Evolutionary conservation across 2,329 filamentous ascomycete species (phyloP), one percentile per base, ranked within the genome.

Genomic region (Trematosphaeria pertusa): DNA sequence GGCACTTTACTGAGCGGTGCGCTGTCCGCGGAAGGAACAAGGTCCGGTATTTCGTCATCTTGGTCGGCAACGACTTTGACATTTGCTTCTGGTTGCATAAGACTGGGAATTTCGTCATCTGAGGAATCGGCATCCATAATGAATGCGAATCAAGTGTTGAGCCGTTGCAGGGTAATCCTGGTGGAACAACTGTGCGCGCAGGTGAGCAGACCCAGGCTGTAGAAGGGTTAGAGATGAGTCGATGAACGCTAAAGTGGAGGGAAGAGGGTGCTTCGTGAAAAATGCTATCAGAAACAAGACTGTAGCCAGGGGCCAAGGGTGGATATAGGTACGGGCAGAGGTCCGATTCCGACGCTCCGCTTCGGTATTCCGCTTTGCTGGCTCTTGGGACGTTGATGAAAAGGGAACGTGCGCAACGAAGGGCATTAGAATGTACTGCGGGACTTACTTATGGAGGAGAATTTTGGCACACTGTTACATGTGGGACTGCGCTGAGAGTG

Each of bases 1-100:
- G 89, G 89, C 1, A 93, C 89, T 72, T 88, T 91, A 50, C 82
- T 73, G 6, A 74, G 70, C 37, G 80, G 78, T 51, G 65, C 48
- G 14, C 84, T 81, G 35, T 80, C 76, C 14, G 77, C 71, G 3
- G 73, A 72, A 20, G 71, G 14, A 18, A 69, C 40, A 14, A 69
- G 58, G 5, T 46, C 46, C 11, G 62, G 65, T 3, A 53, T 43
- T 18, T 63, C 52, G 15, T 66, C 58, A 7, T 61, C 51, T 18
- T 55, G 40, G 11, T 46, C 44, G 7, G 22, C 66, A 65, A 11
- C 68, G 60, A 47, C 43, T 46, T 37, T 52, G 36, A 33, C 50
- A 56, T 43, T 61, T 9, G 19, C 42, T 43, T 53, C 49, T n/a
- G 51, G 52, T 77, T 50, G 90, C 76, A 58, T 87, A 49, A 88